Conservation (phyloP, 495 filamentous ascomycete species). For the Annulohypoxylon maeteangense region DNA sequence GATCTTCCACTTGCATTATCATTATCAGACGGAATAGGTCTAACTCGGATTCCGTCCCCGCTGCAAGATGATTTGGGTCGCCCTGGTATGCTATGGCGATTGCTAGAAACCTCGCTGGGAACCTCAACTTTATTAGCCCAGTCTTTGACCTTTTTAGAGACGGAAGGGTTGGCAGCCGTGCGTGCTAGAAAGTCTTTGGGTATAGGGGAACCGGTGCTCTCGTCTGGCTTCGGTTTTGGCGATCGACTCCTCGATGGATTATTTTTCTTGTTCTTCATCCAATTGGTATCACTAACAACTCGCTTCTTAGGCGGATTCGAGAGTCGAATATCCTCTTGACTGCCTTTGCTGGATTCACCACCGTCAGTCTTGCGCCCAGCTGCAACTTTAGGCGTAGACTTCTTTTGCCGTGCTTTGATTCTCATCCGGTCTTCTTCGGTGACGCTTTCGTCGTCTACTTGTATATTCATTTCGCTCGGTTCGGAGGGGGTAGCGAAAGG, state of each 20-base stretch:
- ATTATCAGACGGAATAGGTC: conserved; percentile 28
- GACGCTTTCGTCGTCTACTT: conserved; percentile 58
- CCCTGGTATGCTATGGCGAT: conserved; percentile 17
- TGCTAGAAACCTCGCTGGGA: conserved; percentile 42
- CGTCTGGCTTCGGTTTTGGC: conserved; percentile 52
- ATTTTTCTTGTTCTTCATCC: conserved; percentile 67
- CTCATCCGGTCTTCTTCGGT: conserved; percentile 61
- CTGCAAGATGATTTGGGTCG: conserved; percentile 40
- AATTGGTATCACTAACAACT: conserved; percentile 83
- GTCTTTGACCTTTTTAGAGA: conserved; percentile 62
- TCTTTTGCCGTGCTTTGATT: conserved; percentile 58
- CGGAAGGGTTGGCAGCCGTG: conserved; percentile 59
- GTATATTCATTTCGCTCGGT: conserved; percentile 56
- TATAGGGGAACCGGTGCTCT: conserved; percentile 50
- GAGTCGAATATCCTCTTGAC: conserved; percentile 41
- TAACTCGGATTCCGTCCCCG: conserved; percentile 44
- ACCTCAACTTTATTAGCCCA: conserved; percentile 61
- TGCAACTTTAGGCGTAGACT: conserved; percentile 42
- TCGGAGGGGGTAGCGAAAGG: conserved; percentile 55
- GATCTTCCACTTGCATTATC: conserved; percentile 36
- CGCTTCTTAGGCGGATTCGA: conserved; percentile 71
- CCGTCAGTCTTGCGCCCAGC: conserved; percentile 15
- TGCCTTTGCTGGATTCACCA: conserved; percentile 33
- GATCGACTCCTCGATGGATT: conserved; percentile 52
- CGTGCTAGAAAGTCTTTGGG: conserved; percentile 64